Evolutionary conservation across 495 filamentous ascomycete species (phyloP), one percentile per base, ranked within the genome.

Genomic region (Glarea lozoyensis): DNA sequence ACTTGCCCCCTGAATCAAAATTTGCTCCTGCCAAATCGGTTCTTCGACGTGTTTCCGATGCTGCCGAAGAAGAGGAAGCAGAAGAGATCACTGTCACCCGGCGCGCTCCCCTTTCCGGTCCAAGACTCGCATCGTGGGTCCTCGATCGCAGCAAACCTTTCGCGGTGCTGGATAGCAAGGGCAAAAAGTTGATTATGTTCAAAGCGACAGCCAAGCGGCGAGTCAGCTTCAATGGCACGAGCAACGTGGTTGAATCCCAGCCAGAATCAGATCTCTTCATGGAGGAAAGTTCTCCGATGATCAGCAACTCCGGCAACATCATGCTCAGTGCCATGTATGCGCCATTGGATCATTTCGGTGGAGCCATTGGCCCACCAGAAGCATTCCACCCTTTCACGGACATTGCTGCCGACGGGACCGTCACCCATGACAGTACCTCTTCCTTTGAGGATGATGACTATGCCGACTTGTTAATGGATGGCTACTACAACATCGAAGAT

Each of bases 381-480:
- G 83, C 84, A 7, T 88, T 87, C 64, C 84, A 82, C 54, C 78
- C 82, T 2, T 75, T 79, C 31, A 66, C 67, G n/a, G 68, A 70
- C 15, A 76, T 84, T 40, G 63, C 65, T 31, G 65, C 73, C 25
- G 68, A 78, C 45, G 72, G 69, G 38, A 66, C 63, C 4, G 65
- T 75, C 19, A 33, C 48, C 13, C 52, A 57, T 23, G 55, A 60
- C 17, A 57, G 42, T 33, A 33, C 43, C 10, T 54, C 49, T 13
- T 53, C 23, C 36, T 58, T 38, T 18, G 70, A 81, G 29, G 70
- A 76, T 9, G 68, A 70, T 27, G 70, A 76, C 7, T 67, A 70
- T 27, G 66, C 69, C 23, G 68, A 71, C 16, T 73, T 82, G 29
- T 81, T 85, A 29, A 78, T 75, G n/a, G 81, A 84, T 50, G 67